phyloP scores from a whole-genome alignment of 345 rosid genomes.

The Eucalyptus caleyi region DNA sequence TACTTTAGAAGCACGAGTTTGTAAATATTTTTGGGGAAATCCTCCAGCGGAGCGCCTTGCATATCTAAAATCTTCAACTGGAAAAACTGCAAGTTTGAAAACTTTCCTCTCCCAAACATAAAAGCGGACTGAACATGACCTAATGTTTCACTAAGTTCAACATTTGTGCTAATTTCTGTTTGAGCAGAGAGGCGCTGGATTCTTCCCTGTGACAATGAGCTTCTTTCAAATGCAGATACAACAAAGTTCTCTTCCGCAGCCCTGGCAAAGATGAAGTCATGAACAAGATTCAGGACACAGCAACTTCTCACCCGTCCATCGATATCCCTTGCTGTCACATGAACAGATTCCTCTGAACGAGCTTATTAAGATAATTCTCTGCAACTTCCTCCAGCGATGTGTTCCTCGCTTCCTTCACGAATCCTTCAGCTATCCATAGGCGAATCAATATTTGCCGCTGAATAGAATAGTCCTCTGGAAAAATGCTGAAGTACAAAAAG shows the following conservation, averaged over 20 bases:
- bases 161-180: background rate
- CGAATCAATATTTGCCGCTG: background rate
- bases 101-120: background rate
- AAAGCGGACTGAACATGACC: background rate
- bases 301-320: background rate
- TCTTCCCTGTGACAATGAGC: background rate
- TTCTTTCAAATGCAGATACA: background rate
- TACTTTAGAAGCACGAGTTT: no score
- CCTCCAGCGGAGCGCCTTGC: no score
- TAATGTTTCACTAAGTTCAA: background rate
- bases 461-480: background rate
- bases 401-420: background rate
- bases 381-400: background rate
- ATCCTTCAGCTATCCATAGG: conserved; percentile 4
- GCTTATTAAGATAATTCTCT: background rate
- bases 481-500: conserved; percentile 3
- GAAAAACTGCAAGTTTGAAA: background rate
- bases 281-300: background rate
- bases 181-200: background rate
- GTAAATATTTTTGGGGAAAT: no score
- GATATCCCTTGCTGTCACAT: background rate
- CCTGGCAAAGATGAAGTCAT: background rate
- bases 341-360: background rate
- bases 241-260: background rate
- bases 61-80: background rate